These are phyloP conservation scores for Fusarium penzigii DNA, from an alignment of 2,329 filamentous ascomycete species.

Conservation along the genomic window DNA sequence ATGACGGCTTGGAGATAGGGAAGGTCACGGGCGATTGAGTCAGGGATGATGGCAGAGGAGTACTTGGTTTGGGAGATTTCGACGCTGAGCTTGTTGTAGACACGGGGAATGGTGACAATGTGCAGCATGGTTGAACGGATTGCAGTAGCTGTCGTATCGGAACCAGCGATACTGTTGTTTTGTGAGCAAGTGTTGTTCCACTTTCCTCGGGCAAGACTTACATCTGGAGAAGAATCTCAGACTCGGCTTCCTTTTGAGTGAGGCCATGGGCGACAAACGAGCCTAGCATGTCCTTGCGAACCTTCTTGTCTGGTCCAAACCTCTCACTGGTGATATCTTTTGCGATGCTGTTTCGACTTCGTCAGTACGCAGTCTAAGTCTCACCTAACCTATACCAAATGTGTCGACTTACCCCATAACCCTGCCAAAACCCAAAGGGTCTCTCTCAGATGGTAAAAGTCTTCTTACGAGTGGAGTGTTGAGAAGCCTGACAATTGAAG, in stretches of 20 bases:
- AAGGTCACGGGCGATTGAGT: conserved; percentile 37
- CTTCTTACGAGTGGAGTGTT: conserved; percentile 42
- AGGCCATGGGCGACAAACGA: conserved; percentile 32
- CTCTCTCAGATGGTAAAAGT: conserved; percentile 42
- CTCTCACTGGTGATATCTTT: conserved; percentile 31
- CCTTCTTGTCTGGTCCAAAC: conserved; percentile 27
- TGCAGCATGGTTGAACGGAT: conserved; percentile 55
- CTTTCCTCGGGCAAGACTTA: neutral
- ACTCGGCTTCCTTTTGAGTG: conserved; percentile 27
- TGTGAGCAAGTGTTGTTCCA: neutral
- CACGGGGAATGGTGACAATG: conserved; percentile 50
- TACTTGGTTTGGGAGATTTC: conserved; percentile 22
- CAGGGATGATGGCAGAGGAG: conserved; percentile 28
- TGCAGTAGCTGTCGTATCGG: conserved; percentile 58
- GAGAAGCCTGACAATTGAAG: conserved; percentile 42
- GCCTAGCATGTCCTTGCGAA: conserved; percentile 33
- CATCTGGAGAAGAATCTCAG: conserved; percentile 30
- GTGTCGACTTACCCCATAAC: conserved; percentile 43
- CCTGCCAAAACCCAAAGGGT: conserved; percentile 41
- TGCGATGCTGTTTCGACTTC: conserved; percentile 22
- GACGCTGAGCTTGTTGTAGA: conserved; percentile 45
- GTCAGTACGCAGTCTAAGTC: no score
- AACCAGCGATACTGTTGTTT: conserved; percentile 49
- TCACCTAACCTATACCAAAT: neutral
- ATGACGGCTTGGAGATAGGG: conserved; percentile 52